These are phyloP conservation scores for Moesziomyces globuligerus DNA, from an alignment of 1,284 basidiomycete genomes.

Conservation along the genomic window DNA sequence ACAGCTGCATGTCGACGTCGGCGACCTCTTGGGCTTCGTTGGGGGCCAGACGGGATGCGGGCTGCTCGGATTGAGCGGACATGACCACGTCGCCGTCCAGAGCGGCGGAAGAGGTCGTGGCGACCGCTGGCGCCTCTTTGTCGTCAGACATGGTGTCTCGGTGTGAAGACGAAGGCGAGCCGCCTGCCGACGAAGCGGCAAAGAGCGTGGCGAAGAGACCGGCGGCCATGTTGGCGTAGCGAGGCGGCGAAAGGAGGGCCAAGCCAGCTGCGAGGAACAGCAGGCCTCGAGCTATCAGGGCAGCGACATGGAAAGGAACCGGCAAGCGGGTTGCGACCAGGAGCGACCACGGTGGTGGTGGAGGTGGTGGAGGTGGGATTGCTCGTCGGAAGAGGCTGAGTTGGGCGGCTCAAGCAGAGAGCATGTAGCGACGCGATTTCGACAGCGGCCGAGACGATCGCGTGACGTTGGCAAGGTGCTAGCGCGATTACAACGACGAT, in stretches of 20 bases:
- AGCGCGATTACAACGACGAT: no score
- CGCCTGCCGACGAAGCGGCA: constrained; percentile 7
- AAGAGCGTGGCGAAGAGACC: constrained; percentile 40
- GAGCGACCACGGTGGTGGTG: no score
- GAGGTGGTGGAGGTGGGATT: no score
- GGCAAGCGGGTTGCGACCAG: no score
- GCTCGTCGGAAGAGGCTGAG: no score
- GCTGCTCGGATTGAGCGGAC: constrained; percentile 1
- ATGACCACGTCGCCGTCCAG: constrained; percentile 7
- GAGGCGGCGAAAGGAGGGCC: neutral
- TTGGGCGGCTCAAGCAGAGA: no score
- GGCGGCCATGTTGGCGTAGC: constrained; percentile 20
- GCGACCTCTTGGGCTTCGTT: constrained; percentile 29
- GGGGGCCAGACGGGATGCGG: neutral
- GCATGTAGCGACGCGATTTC: no score
- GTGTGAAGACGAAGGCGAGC: neutral
- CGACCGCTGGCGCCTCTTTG: no score
- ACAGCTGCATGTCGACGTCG: constrained; percentile 32
- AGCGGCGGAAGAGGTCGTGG: no score
- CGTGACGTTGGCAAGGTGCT: no score
- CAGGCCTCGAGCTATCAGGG: neutral
- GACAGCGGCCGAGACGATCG: no score
- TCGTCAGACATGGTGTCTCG: no score
- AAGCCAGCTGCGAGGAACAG: neutral
- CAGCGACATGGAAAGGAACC: neutral